Percentiles rank a stretch among this genome's conserved stretches.
Conservation (phyloP, 139 green algal genomes). For the Tetraselmis striata region DNA sequence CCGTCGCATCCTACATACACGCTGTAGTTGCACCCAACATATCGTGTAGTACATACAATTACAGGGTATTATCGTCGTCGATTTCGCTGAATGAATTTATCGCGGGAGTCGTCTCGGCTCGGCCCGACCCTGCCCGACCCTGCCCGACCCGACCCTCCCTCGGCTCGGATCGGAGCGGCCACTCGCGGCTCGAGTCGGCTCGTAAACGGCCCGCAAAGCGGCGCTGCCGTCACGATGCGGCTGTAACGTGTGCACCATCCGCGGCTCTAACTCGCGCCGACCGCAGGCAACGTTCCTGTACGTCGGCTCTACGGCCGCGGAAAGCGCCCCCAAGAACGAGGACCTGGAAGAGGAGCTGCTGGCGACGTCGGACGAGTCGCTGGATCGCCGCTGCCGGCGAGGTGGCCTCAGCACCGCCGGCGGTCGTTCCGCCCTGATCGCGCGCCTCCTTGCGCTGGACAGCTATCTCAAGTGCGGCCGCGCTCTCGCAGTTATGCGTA, state of each 20-base stretch:
- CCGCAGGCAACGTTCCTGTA: slow-evolving; percentile 56
- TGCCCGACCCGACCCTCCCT: too few species aligned
- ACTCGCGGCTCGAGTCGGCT: too few species aligned
- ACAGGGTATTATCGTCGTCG: too few species aligned
- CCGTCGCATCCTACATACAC: too few species aligned
- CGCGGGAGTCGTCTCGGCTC: neutral
- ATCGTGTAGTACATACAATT: too few species aligned
- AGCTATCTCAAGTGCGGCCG: slow-evolving; percentile 14
- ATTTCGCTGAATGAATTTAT: neutral
- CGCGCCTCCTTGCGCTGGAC: slow-evolving; percentile 28
- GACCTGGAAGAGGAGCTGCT: slow-evolving; percentile 46
- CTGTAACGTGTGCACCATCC: too few species aligned
- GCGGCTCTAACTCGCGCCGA: too few species aligned
- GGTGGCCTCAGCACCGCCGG: slow-evolving; percentile 50
- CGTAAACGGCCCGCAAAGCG: too few species aligned
- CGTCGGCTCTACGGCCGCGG: neutral
- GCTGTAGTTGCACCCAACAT: too few species aligned
- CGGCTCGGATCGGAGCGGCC: too few species aligned
- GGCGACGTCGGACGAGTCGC: slow-evolving; percentile 41
- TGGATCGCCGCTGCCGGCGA: slow-evolving; percentile 54
- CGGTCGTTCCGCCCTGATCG: slow-evolving; percentile 27
- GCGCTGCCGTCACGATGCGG: too few species aligned
- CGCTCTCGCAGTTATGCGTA: neutral
- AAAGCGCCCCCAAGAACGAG: neutral
- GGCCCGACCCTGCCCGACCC: too few species aligned